Evolutionary conservation across 768 basidiomycete genomes (phyloP), one percentile per base, ranked within the genome.

Genomic region (Cubamyces sp.): DNA sequence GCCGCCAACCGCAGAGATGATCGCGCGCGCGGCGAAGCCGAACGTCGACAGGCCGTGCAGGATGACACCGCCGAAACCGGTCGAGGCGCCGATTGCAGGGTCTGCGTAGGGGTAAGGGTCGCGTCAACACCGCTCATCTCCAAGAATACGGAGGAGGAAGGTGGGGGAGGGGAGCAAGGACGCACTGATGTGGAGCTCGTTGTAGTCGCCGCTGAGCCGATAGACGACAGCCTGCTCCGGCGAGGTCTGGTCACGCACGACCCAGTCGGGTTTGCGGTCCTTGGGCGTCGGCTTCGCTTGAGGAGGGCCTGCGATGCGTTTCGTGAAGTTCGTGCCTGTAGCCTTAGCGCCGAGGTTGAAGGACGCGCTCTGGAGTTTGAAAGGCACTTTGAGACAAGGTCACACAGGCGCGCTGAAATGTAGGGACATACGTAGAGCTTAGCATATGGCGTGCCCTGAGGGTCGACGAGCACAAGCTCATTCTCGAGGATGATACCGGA

Each of bases 1-100:
- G 0, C 79, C 82, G 0, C 85, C 91, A 14, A 87, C 80, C 1
- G 81, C 79, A 60, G 82, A 81, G 63, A 96, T 78, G 56, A 95
- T 74, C 1, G 85, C 90, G 45, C 92, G 86, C 3, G 91, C 94
- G 8, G 81, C 89, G 70, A 93, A 93, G 11, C 93, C 93, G 71
- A 84, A 94, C 0, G 88, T 85, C 19, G 89, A 87, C 25, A 95
- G 80, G 28, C 93, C 93, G 70, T 96, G 93, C 3, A 95, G 81
- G 68, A 96, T 94, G 40, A 88, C 85, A 50, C 88, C 93, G 2
- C 91, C 91, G 68, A 96, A 94, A 12, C 92, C 91, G 18, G 86
- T 80, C 8, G 78, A 79, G 65, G 85, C 72, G n/a, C 92, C 93
- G 41, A 91, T 84, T 15, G 69, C 73, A 1, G 92, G 91, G 76